phyloP scores from a whole-genome alignment of 495 filamentous ascomycete species.

The Schizothecium vesticola region DNA sequence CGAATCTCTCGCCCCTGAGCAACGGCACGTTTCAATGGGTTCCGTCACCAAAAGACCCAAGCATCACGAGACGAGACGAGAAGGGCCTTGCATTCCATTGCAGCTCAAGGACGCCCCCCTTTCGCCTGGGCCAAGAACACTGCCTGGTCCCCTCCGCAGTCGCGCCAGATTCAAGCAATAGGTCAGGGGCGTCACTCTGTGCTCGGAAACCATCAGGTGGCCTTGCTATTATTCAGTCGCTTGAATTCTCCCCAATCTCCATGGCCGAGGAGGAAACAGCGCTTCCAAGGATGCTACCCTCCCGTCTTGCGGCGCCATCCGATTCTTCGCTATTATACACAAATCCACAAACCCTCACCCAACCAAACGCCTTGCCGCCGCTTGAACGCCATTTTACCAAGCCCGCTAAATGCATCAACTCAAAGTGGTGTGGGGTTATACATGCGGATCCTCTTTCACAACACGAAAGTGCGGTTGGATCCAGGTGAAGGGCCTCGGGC shows the following conservation, averaged over 20 bases:
- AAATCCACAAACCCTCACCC: slow-evolving; percentile 14
- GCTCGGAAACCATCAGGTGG: neutral
- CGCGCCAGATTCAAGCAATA: neutral
- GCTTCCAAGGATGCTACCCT: neutral
- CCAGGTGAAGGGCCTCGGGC: neutral
- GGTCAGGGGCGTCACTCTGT: neutral
- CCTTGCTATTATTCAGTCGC: neutral
- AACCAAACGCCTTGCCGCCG: slow-evolving; percentile 27
- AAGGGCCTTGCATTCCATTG: neutral
- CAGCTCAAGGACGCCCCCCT: neutral
- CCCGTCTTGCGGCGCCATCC: slow-evolving; percentile 1
- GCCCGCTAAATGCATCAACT: slow-evolving; percentile 31
- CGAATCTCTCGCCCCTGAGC: neutral
- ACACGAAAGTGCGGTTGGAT: neutral
- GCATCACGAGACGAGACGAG: neutral
- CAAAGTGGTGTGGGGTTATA: slow-evolving; percentile 26
- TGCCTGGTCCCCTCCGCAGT: neutral
- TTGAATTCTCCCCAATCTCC: neutral
- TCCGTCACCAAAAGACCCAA: neutral
- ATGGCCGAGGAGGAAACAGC: neutral
- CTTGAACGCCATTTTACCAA: slow-evolving; percentile 16
- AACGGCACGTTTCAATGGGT: neutral
- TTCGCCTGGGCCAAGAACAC: neutral
- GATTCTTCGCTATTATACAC: slow-evolving; percentile 23
- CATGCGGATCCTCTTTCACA: slow-evolving; percentile 10